phyloP scores from a whole-genome alignment of 352 stramenopile genomes.

The Pythium myriotylum region DNA sequence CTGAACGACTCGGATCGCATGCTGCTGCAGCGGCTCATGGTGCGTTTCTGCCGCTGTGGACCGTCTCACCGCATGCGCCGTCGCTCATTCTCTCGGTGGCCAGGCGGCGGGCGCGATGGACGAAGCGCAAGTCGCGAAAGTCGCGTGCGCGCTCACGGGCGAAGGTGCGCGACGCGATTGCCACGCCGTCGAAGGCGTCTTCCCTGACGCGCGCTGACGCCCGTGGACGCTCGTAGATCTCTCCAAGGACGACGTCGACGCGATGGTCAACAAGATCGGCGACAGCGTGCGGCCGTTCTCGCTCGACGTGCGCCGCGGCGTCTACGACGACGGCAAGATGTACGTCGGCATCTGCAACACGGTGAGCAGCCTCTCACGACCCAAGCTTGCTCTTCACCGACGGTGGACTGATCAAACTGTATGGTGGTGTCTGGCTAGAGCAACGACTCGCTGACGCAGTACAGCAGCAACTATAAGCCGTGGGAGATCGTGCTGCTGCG shows the following conservation, averaged over 20 bases:
- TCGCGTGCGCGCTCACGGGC: constrained; percentile 62
- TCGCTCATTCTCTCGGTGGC: neutral
- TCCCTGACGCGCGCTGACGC: no score
- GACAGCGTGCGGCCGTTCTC: constrained; percentile 62
- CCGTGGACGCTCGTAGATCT: constrained; percentile 42
- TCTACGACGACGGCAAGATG: constrained; percentile 86
- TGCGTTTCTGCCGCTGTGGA: constrained; percentile 16
- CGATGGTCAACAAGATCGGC: constrained; percentile 66
- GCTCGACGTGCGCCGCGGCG: constrained; percentile 69
- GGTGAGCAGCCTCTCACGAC: no score
- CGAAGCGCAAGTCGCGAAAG: constrained; percentile 53
- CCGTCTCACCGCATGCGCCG: no score
- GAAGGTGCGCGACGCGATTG: no score
- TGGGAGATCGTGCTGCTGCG: constrained; percentile 88
- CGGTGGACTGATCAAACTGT: no score
- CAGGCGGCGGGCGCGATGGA: constrained; percentile 71
- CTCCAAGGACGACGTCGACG: constrained; percentile 51
- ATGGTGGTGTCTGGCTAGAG: no score
- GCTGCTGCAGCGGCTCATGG: constrained; percentile 79
- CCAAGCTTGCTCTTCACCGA: no score
- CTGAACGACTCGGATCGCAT: constrained; percentile 71
- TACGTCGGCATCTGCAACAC: constrained; percentile 83
- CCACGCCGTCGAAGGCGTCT: no score
- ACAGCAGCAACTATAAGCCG: constrained; percentile 75
- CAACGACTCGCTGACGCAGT: constrained; percentile 73